phyloP scores from a whole-genome alignment of 495 filamentous ascomycete genomes.

The Tuber umbilicatum region DNA sequence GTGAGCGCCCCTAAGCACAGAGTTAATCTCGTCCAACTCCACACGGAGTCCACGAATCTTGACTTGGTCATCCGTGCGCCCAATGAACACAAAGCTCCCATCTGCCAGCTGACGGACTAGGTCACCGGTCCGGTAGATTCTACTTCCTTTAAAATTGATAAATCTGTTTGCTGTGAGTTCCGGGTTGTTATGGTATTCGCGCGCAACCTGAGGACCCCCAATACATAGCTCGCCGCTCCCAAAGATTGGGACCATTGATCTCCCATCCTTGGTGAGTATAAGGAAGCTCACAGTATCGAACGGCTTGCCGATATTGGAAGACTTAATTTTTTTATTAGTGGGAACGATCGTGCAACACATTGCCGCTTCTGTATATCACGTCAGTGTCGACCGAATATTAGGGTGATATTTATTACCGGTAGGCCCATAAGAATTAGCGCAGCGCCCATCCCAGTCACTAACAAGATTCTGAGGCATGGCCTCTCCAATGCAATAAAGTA shows the following conservation, averaged over 20 bases:
- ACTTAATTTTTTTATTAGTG: conserved; percentile 25
- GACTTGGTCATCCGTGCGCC: conserved; percentile 49
- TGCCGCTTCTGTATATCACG: conserved; percentile 28
- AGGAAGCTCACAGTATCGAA: conserved; percentile 37
- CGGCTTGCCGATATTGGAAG: conserved; percentile 40
- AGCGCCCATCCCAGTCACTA: conserved; percentile 52
- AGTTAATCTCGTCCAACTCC: conserved; percentile 51
- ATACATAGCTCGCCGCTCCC: conserved; percentile 46
- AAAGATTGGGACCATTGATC: conserved; percentile 31
- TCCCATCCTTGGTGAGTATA: conserved; percentile 20
- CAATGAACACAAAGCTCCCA: conserved; percentile 48
- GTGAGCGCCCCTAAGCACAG: conserved; percentile 45
- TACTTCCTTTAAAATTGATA: conserved; percentile 38
- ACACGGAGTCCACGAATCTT: conserved; percentile 51
- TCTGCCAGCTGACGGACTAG: conserved; percentile 46
- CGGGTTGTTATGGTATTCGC: conserved; percentile 45
- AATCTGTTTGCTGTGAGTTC: conserved; percentile 43
- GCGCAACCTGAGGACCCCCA: conserved; percentile 44
- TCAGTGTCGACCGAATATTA: conserved; percentile 13
- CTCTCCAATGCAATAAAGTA: conserved; percentile 48
- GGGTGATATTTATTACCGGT: conserved; percentile 28
- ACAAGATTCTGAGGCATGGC: conserved; percentile 52
- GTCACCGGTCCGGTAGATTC: conserved; percentile 52
- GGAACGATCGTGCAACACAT: conserved; percentile 41
- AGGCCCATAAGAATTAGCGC: conserved; percentile 58